Conservation (phyloP, 2,329 filamentous ascomycete species). For the Hypoxylon sp. region DNA sequence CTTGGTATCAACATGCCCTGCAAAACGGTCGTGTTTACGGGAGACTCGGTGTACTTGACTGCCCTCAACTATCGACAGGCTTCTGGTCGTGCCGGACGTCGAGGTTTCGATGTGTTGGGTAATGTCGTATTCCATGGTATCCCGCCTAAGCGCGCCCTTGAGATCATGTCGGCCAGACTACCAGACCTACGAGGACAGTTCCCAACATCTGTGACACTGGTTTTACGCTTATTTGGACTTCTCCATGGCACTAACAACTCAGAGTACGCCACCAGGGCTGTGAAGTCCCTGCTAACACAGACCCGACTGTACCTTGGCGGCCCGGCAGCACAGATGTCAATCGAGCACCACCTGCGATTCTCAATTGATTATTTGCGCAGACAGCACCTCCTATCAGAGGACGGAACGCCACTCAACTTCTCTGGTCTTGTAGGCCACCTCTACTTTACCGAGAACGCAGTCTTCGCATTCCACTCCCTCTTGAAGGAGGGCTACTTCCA, state of each 20-base stretch:
- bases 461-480: conserved; percentile 82
- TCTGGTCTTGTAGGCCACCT: conserved; percentile 78
- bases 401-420: conserved; percentile 79
- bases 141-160: conserved; percentile 70
- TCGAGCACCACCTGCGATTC: conserved; percentile 83
- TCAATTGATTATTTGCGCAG: conserved; percentile 84
- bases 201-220: conserved; percentile 79
- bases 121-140: conserved; percentile 85
- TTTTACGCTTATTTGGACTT: conserved; percentile 77
- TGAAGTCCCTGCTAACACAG: conserved; percentile 78
- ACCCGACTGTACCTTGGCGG: conserved; percentile 80
- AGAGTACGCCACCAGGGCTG: conserved; percentile 71
- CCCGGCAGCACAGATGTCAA: conserved; percentile 74
- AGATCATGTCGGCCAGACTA: conserved; percentile 79
- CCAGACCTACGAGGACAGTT: conserved; percentile 85
- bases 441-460: conserved; percentile 82
- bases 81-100: conserved; percentile 81
- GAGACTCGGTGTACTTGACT: conserved; percentile 80
- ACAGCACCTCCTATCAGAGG: conserved; percentile 73
- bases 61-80: conserved; percentile 83
- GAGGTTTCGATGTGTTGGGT: conserved; percentile 84
- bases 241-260: conserved; percentile 76
- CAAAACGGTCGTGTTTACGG: conserved; percentile 83
- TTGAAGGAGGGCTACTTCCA: conserved; percentile 79
- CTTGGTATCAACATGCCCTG: conserved; percentile 89